Base-by-base conservation (phyloP, 2,329 filamentous ascomycete species). In the Taxawa tesnikishii region DNA sequence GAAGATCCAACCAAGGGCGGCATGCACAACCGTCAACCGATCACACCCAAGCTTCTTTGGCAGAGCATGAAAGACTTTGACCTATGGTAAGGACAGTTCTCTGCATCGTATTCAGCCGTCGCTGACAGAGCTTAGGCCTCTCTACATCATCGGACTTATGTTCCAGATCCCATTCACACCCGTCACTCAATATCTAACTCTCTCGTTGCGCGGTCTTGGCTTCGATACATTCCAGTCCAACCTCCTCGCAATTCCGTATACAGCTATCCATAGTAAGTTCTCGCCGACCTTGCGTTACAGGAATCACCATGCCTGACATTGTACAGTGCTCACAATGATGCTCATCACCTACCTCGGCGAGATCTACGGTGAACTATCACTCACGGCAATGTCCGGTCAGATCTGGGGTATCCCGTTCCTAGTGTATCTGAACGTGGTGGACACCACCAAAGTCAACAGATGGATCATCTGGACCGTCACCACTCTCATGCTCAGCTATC, bases 161-260 rank as follows among this genome's bases (percentile, higher is more conserved):
- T 65, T 67, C 38, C 67, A 70, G 36, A 69, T 73, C 13, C 74
- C 74, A 0, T 58, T 57, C 16, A 59, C 61, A 0, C 66, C 68
- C 1, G 48, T 58, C 1, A 59, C 60, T 2, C 57, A 54, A 11
- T 79, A 78, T 38, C 59, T 80, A 4, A 74, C 75, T 0, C 61
- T 76, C 3, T 70, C 67, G 1, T 59, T 79, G 6, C 64, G 65
- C 28, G 55, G 59, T 2, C 55, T 79, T 0, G 75, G 66, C 2
- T 77, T 76, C 51, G 55, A 62, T 38, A 73, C 68, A 12, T 75
- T 81, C 49, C 55, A 71, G 14, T 65, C 73, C 2, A 81, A 79
- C 44, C 48, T 81, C 19, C 62, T 81, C 6, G 65, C 68, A 2
- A 78, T 80, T n/a, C 54, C 68, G 39, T 50, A 45, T 4, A 50